Base-by-base conservation (phyloP, 192 early-diverging fungal genomes). In the Coemansia sp. region DNA sequence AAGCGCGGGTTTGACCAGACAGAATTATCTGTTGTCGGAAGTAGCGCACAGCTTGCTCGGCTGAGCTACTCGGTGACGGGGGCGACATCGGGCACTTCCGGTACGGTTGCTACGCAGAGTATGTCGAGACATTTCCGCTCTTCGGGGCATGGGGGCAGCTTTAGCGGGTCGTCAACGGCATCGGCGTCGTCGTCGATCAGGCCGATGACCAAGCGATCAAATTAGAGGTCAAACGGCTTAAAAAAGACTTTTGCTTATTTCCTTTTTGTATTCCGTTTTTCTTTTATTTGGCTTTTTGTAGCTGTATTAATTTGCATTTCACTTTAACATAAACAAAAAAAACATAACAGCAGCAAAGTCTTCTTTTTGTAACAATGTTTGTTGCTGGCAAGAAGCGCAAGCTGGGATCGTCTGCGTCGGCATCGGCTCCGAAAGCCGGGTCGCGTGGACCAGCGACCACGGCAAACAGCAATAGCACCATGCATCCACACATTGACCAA, bases 101-200 rank as follows among this genome's bases (percentile, higher is more conserved):
- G 41, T 20, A 48, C 53, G 1, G 75, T 82, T 35, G 48, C 60
- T 9, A 82, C 80, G 20, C 66, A 64, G 22, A 66, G 54, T 35
- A 76, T 68, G 9, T 82, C 80, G 4, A 70, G 67, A 22, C 80
- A 82, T 36, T 82, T 82, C 65, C 66, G 71, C 14, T 36, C 68
- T n/a, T 65, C 67, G 2, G 61, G 61, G 33, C 28, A 15, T 22
- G 61, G 61, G 5, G 39, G 22, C 41, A 51, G 61, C 48, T 34
- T 28, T 15, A 41, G 57, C 14, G 39, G 39, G 64, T 4, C 41
- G 35, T n/a, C 12, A 37, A 17, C n/a, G 17, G 17, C 38, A 17
- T 37, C 55, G 34, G 36, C 61, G 11, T 17, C 43, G 9, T 33
- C 56, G 7, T 36, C 63, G 12, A 71, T 82, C 32, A 76, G 54